Evolutionary conservation across 73 alveolate genomes (phyloP).

Genomic region (Tetrahymena borealis): DNA sequence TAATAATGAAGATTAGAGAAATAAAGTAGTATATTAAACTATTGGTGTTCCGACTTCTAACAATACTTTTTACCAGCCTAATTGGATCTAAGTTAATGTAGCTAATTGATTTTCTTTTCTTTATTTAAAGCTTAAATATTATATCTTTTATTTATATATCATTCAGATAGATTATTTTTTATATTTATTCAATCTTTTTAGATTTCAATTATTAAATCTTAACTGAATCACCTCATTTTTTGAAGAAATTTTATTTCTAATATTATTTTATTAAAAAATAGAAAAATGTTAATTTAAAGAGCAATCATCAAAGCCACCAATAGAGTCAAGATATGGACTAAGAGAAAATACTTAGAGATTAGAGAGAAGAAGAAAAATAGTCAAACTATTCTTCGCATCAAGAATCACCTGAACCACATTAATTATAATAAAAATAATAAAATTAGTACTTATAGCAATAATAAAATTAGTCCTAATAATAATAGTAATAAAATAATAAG

Average conservation of each 20-base stretch:
- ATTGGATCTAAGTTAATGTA: neutral
- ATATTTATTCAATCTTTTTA: no score
- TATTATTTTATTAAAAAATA: neutral
- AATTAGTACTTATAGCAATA: no score
- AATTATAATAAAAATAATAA: no score
- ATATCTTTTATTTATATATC: no score
- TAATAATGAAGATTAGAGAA: neutral
- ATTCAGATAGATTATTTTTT: no score
- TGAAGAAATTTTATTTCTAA: neutral
- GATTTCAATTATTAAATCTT: no score
- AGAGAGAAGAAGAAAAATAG: neutral
- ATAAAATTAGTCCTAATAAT: no score
- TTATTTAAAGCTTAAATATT: no score
- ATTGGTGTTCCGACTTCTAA: neutral
- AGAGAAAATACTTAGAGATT: no score
- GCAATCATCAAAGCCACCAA: neutral
- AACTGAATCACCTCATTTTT: no score
- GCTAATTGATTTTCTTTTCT: neutral
- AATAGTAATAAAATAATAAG: neutral
- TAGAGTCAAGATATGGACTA: neutral
- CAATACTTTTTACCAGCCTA: neutral
- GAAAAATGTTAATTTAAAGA: neutral
- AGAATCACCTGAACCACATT: neutral
- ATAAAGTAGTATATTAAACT: neutral
- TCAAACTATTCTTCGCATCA: neutral